Percentiles rank a stretch among this genome's conserved stretches.
Evolutionary conservation across 805 yeast species (phyloP).

Genomic region (Yueomyces sinensis): DNA sequence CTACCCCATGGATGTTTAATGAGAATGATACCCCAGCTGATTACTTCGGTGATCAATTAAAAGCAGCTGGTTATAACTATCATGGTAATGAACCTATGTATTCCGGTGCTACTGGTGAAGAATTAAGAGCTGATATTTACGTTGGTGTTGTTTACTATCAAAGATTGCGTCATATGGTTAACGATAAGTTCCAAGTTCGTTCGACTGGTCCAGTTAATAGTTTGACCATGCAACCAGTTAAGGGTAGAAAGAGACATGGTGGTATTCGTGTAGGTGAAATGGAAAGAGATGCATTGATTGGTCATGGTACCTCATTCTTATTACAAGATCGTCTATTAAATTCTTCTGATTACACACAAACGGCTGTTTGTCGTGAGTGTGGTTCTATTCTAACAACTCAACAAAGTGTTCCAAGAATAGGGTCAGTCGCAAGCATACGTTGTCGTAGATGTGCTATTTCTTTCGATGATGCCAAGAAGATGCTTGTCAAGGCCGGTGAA

Average conservation of each 20-base stretch:
- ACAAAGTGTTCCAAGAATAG: slow-evolving; percentile 81
- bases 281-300: slow-evolving; percentile 98
- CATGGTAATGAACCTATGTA: slow-evolving; percentile 99
- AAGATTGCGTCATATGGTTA: slow-evolving; percentile 97
- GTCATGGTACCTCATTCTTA: slow-evolving; percentile 93
- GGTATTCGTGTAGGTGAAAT: slow-evolving; percentile 99
- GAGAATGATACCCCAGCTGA: slow-evolving; percentile 95
- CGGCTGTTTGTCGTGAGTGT: slow-evolving; percentile 81
- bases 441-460: slow-evolving; percentile 85
- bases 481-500: slow-evolving; percentile 23
- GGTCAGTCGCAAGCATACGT: slow-evolving; percentile 60
- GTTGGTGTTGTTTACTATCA: slow-evolving; percentile 96
- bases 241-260: slow-evolving; percentile 97
- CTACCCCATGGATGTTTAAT: slow-evolving; percentile 90
- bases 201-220: slow-evolving; percentile 97
- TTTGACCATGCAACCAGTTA: slow-evolving; percentile 97
- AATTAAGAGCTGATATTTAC: slow-evolving; percentile 88
- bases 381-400: slow-evolving; percentile 88
- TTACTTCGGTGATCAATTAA: slow-evolving; percentile 88
- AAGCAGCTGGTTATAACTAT: slow-evolving; percentile 82
- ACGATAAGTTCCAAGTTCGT: slow-evolving; percentile 98
- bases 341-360: slow-evolving; percentile 90
- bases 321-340: slow-evolving; percentile 90
- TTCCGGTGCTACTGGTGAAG: slow-evolving; percentile 98
- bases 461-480: slow-evolving; percentile 40